These are phyloP conservation scores for Populus pruinosa DNA, from an alignment of 345 rosid species.

Conservation along the genomic window DNA sequence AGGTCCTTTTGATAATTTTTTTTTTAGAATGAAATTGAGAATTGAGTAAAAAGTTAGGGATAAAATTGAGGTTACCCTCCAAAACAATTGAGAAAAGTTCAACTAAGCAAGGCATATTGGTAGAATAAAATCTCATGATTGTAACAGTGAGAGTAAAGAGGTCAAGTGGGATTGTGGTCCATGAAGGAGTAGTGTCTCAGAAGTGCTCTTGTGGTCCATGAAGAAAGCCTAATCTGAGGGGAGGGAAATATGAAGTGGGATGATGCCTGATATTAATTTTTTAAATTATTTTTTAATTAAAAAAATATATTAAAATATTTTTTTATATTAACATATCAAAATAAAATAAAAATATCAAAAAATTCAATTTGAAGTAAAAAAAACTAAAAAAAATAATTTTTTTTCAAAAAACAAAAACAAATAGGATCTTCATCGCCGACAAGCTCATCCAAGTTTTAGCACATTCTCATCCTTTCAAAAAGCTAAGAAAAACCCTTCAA, in stretches of 20 bases:
- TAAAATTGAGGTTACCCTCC: no score
- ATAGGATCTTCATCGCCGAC: no score
- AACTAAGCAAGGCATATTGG: not conserved
- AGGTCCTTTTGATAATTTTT: no score
- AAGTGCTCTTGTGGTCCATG: conserved; percentile 49
- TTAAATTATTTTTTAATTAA: no score
- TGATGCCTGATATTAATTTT: not conserved
- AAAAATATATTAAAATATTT: no score
- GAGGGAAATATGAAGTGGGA: conserved; percentile 22
- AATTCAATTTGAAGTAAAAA: rapidly evolving
- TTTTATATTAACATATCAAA: no score
- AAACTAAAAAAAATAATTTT: no score
- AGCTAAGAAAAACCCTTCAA: not conserved
- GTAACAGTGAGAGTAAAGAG: not conserved
- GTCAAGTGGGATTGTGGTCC: conserved; percentile 52
- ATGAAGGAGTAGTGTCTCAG: conserved; percentile 13
- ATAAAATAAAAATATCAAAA: no score
- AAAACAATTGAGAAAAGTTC: no score
- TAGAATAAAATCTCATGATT: conserved; percentile 5
- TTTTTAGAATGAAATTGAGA: no score
- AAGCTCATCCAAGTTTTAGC: not conserved
- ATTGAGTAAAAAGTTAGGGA: not conserved
- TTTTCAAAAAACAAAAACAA: no score
- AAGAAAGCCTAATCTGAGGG: conserved; percentile 21
- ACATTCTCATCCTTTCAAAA: conserved; percentile 13